Evolutionary conservation across 306 rosid species (phyloP).

Genomic region (Hylodesmum podocarpum): DNA sequence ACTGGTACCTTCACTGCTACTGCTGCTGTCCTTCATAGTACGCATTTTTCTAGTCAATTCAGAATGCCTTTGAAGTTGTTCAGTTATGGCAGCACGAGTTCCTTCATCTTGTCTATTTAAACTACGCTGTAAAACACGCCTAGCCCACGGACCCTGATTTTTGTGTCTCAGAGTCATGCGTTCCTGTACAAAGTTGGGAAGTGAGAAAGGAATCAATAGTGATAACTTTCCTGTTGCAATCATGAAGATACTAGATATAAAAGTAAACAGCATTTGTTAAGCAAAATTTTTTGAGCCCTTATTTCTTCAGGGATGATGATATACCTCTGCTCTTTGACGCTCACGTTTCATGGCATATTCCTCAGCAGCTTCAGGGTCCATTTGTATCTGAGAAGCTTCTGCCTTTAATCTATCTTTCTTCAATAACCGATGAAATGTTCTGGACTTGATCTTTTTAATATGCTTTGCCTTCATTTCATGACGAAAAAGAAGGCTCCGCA

Average conservation of each 20-base stretch:
- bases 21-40: constrained; percentile 66
- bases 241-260: neutral
- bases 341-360: constrained; percentile 80
- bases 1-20: constrained; percentile 67
- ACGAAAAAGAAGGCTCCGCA: constrained; percentile 86
- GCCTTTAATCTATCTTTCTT: constrained; percentile 81
- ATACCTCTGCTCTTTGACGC: constrained; percentile 82
- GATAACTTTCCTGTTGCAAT: neutral
- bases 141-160: constrained; percentile 66
- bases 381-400: constrained; percentile 43
- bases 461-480: constrained; percentile 79
- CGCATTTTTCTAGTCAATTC: constrained; percentile 80
- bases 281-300: neutral
- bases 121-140: constrained; percentile 72
- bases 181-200: constrained; percentile 56
- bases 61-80: constrained; percentile 65
- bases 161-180: constrained; percentile 86
- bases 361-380: constrained; percentile 82
- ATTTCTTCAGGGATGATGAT: neutral
- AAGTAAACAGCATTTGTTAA: neutral
- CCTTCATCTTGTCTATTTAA: constrained; percentile 81
- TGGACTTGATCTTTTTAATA: constrained; percentile 87
- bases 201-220: constrained; percentile 19
- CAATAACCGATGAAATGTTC: constrained; percentile 70
- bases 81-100: constrained; percentile 82